These are phyloP conservation scores for Pythium scleroteichum DNA, from an alignment of 352 stramenopile genomes.

Conservation along the genomic window DNA sequence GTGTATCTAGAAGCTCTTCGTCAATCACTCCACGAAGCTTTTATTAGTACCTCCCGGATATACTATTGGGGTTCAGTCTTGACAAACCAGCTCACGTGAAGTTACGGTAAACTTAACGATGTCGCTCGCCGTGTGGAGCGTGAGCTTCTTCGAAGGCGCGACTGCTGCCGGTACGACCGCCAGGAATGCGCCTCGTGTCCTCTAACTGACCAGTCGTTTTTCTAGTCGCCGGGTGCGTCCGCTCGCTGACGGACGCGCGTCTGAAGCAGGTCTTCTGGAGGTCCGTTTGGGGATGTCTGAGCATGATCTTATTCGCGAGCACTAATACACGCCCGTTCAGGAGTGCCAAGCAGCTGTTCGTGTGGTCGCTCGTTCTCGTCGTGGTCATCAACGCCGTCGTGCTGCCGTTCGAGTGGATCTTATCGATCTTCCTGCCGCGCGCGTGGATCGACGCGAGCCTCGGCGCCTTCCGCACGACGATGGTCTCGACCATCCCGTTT, in stretches of 20 bases:
- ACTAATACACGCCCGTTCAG: conserved; percentile 27
- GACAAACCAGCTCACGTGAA: conserved; percentile 16
- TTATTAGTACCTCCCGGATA: too few species aligned
- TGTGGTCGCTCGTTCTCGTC: conserved; percentile 57
- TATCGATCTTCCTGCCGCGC: conserved; percentile 48
- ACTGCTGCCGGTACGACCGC: conserved; percentile 9
- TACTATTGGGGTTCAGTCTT: too few species aligned
- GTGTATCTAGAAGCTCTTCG: too few species aligned
- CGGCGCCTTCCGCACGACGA: conserved; percentile 51
- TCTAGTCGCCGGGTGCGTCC: conserved; percentile 30
- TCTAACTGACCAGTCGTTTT: not conserved
- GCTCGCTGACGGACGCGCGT: conserved; percentile 41
- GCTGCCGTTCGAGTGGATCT: conserved; percentile 63
- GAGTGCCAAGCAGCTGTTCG: conserved; percentile 48
- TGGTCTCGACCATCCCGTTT: conserved; percentile 55
- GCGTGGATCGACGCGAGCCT: conserved; percentile 61
- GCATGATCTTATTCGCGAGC: conserved; percentile 2
- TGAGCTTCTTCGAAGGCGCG: conserved; percentile 22
- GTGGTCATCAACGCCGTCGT: conserved; percentile 46
- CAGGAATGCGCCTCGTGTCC: too few species aligned
- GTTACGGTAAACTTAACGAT: conserved; percentile 17
- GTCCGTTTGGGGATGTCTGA: conserved; percentile 17
- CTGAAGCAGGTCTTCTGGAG: conserved; percentile 55
- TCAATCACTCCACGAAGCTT: too few species aligned
- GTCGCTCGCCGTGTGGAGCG: conserved; percentile 15